Base-by-base conservation (phyloP, 805 yeast genomes). In the Saccharomycopsis sp. region DNA sequence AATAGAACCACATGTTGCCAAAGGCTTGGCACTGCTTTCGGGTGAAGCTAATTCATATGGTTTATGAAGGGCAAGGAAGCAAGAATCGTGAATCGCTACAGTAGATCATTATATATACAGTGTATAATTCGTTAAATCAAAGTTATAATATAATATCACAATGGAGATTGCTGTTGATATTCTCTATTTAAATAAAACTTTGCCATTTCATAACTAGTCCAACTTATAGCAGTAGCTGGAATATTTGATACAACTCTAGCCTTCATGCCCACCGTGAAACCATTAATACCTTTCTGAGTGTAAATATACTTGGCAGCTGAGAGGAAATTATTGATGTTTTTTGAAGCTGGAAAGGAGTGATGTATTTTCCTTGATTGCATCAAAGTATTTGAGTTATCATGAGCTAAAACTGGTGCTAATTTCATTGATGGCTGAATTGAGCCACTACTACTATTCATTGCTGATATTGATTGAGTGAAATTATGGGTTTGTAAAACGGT, bases 161-260 rank as follows among this genome's bases (percentile, higher is more conserved):
- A n/a, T n/a, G n/a, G n/a, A n/a, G n/a, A n/a, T n/a, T n/a, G n/a
- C n/a, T n/a, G n/a, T n/a, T n/a, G n/a, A n/a, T n/a, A 27, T 23
- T 26, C 14, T 28, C 26, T 37, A 21, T 43, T 37, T 32, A 44
- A 41, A 23, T 47, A 47, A 13, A 28, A 43, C 31, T 90, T 90
- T 36, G 96, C 97, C 90, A 88, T 85, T 62, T 90, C 98, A 63
- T 93, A 90, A 23, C 96, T 87, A 1, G 97, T 90, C 97, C 97
- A 90, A 53, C 95, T 80, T 50, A 90, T 88, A 17, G 97, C 97
- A 5, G 97, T 90, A 35, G 94, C 80, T 19, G 98, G 98, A 60
- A 90, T 89, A 62, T 88, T 88, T 53, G 90, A 85, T 28, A 93
- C 79, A 45, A 93, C 80, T 62, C 98, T 77, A 36, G 98, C 97